Base-by-base conservation (phyloP, 108 stramenopile species). In the Craspedostauros australis region DNA sequence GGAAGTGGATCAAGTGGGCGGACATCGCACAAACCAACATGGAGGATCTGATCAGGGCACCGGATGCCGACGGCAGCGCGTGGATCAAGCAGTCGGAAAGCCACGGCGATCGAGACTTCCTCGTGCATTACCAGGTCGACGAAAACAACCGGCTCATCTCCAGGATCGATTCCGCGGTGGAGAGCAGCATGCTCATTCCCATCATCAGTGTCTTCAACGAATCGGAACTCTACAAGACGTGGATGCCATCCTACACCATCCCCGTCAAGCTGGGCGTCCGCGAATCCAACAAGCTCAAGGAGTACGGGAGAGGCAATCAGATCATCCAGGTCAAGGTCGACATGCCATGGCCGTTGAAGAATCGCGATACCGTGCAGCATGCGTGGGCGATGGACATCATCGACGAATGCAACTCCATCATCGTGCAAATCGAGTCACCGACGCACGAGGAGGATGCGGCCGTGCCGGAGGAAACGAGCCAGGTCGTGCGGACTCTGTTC, bases 151-250 rank as follows among this genome's bases (percentile, higher is more conserved):
- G 64, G 15, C 56, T 88, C 12, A 54, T 51, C 19, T 68, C 66
- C 48, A 72, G 87, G 6, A 68, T 84, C 26, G 84, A 86, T 37
- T 84, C 79, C 2, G 67, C 76, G 7, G 75, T 90, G 51, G 70
- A 72, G 34, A 49, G 60, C 15, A 63, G 58, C 14, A 47, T 90
- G 25, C 45, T 83, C 46, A 67, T 81, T 15, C 82, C 86, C 0
- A 46, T 88, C 7, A 36, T 88, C 21, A 60, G 82, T 15, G 82
- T 81, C n/a, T 65, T 88, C 36, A 88, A 84, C 48, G 86, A 88
- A 63, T 80, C 77, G 27, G 82, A 83, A 26, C 59, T 84, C 30
- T 88, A 81, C 50, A 30, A 60, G 11, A 71, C 72, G 1, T 88
- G 86, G 86, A 62, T 84, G 45, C 86, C 86, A 9, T 57, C 66